Base-by-base conservation (phyloP, 2,329 filamentous ascomycete species). In the Chlorencoelia australis region DNA sequence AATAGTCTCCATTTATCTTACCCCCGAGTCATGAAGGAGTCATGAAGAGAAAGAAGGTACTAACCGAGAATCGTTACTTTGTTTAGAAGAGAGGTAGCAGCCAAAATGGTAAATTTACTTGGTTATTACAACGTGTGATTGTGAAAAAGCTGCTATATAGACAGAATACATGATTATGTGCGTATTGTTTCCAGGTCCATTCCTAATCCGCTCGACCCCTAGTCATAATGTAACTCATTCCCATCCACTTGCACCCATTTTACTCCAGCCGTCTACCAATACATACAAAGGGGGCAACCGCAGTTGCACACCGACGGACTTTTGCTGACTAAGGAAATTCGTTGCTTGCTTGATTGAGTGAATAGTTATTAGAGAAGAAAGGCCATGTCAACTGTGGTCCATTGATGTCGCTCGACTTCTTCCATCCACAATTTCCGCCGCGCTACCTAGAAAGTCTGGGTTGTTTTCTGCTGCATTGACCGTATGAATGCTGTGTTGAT, bases 391-490 rank as follows among this genome's bases (percentile, higher is more conserved):
- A 25, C 35, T 28, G n/a, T 47, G 21, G 9, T 54, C 48, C 33
- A 49, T 43, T 5, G 43, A 48, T 5, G 45, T 48, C 15, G 42
- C 40, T 4, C 46, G 17, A 31, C 39, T 24, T 28, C 49, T 14
- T 14, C 41, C 66, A 33, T 71, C 63, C 2, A 79, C 64, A 11
- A 79, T 59, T 53, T 79, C 74, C 1, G 73, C 74, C 5, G 69
- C 62, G 43, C 64, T 68, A 14, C 68, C 71, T 2, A 74, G 53
- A 16, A 72, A 59, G 42, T 73, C 64, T 7, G 64, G 57, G 24
- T 60, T 24, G 7, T 39, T 55, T 15, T 62, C 59, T 8, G 60
- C 59, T 4, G 67, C 68, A 35, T 76, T 71, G 14, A 76, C 61
- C 18, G 66, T 65, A 48, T 59, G 72, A 40, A 76, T 68, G 39